Percentiles rank a stretch among this genome's conserved stretches.
Conservation (phyloP, 805 yeast species). For the Wickerhamiella vanderwaltii region DNA sequence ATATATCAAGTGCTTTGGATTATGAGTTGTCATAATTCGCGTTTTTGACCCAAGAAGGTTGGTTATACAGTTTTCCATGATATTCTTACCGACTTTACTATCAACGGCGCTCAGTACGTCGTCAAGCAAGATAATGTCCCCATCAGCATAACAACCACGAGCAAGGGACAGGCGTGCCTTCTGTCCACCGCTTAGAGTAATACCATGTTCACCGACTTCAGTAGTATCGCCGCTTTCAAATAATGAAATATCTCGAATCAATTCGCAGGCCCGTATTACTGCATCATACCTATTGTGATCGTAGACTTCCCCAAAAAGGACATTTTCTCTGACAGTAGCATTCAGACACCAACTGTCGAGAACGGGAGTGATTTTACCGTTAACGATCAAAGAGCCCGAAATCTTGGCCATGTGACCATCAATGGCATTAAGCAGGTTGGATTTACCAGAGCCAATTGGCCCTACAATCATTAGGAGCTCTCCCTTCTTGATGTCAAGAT, state of each 20-base stretch:
- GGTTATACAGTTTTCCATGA: conserved; percentile 54
- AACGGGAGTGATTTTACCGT: conserved; percentile 42
- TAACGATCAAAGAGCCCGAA: conserved; percentile 39
- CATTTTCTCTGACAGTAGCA: conserved; percentile 63
- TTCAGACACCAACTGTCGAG: conserved; percentile 84
- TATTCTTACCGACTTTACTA: conserved; percentile 73
- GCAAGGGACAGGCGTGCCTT: conserved; percentile 79
- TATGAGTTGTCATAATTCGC: conserved; percentile 73
- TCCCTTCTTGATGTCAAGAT: conserved; percentile 43
- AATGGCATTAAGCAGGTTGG: conserved; percentile 58
- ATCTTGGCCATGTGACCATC: conserved; percentile 56
- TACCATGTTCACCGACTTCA: conserved; percentile 84
- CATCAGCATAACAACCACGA: conserved; percentile 59
- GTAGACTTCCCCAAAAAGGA: conserved; percentile 50
- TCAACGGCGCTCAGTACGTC: conserved; percentile 84
- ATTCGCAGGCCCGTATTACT: conserved; percentile 52
- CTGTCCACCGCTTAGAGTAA: conserved; percentile 82
- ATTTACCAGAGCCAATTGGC: conserved; percentile 69
- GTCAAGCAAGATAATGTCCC: conserved; percentile 58
- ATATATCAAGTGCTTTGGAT: conserved; percentile 51
- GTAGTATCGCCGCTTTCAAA: conserved; percentile 15
- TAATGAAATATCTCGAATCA: conserved; percentile 43
- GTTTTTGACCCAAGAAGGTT: conserved; percentile 50
- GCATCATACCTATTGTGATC: conserved; percentile 39
- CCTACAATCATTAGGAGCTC: conserved; percentile 73